A percentile compares a stretch with the other conserved stretches of the same genome.
phyloP scores from a whole-genome alignment of 129 eudicot species.

The Artemisia argyi region DNA sequence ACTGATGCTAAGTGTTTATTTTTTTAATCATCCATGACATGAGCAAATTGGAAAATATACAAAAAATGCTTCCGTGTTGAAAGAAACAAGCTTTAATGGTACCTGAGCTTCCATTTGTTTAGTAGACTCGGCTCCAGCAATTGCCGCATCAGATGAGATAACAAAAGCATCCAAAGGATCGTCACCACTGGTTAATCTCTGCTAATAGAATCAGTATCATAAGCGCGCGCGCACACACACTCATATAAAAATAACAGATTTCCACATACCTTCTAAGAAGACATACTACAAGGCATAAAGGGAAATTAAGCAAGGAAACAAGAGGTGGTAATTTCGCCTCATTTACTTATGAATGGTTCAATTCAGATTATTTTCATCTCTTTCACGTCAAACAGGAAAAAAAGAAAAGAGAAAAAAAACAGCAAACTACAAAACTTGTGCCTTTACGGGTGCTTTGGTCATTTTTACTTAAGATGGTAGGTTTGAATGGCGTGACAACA shows the following conservation, averaged over 20 bases:
- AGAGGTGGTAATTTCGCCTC: too few species aligned
- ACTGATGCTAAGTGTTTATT: background rate
- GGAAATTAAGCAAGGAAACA: too few species aligned
- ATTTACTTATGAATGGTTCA: too few species aligned
- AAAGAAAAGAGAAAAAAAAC: background rate
- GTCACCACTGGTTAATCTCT: constrained; percentile 75
- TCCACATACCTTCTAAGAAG: background rate
- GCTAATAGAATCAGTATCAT: constrained; percentile 14
- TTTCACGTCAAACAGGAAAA: too few species aligned
- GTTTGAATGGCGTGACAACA: too few species aligned
- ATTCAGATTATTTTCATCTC: too few species aligned
- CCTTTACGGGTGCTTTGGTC: too few species aligned
- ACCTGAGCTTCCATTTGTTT: constrained; percentile 92
- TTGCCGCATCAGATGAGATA: constrained; percentile 83
- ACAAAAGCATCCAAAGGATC: constrained; percentile 80
- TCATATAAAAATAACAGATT: background rate
- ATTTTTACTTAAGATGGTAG: too few species aligned
- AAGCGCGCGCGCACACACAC: constrained; percentile 4
- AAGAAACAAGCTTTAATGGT: constrained; percentile 8
- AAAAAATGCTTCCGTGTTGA: background rate
- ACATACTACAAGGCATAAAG: background rate
- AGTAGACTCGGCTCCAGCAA: constrained; percentile 86
- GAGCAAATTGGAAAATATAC: background rate
- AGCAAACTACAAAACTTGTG: too few species aligned
- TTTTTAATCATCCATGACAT: background rate